Evolutionary conservation across 495 filamentous ascomycete species (phyloP).

Genomic region (Glonium stellatum): DNA sequence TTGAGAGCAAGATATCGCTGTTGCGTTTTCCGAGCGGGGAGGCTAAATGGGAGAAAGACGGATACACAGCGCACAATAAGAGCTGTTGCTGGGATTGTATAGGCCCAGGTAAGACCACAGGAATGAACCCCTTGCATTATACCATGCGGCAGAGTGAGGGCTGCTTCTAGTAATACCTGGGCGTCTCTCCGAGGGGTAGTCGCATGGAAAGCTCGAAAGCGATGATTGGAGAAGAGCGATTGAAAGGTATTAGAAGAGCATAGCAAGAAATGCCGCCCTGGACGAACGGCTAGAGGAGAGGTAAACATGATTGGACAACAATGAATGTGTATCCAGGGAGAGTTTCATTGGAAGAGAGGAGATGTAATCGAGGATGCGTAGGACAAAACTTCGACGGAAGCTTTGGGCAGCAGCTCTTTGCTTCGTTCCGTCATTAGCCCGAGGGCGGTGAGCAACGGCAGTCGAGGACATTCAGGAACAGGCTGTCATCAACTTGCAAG

Average conservation of each 20-base stretch:
- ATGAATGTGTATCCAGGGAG: too few relatives aligned
- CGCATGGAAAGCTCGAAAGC: slow-evolving; percentile 21
- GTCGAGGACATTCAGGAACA: not conserved
- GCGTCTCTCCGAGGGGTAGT: slow-evolving; percentile 9
- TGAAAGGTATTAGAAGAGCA: not conserved
- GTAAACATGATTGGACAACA: not conserved
- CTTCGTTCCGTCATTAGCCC: too few relatives aligned
- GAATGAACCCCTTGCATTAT: slow-evolving; percentile 14
- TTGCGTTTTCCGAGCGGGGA: not conserved
- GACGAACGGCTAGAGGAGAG: not conserved
- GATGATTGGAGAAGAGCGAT: not conserved
- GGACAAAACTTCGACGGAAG: too few relatives aligned
- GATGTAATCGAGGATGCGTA: too few relatives aligned
- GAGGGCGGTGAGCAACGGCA: not conserved
- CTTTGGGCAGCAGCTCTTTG: not conserved
- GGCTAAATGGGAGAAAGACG: not conserved
- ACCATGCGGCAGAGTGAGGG: slow-evolving; percentile 12
- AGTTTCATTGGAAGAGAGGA: too few relatives aligned
- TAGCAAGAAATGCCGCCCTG: not conserved
- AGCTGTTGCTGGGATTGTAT: slow-evolving; percentile 18
- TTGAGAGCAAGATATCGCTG: not conserved
- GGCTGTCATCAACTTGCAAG: not conserved
- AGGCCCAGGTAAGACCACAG: slow-evolving; percentile 16
- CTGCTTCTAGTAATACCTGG: not conserved
- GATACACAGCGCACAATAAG: slow-evolving; percentile 18